Evolutionary conservation across 225 moss, liverwort and hornwort genomes (phyloP), one percentile per base, ranked within the genome.

Genomic region (Pseudisothecium myosuroides): DNA sequence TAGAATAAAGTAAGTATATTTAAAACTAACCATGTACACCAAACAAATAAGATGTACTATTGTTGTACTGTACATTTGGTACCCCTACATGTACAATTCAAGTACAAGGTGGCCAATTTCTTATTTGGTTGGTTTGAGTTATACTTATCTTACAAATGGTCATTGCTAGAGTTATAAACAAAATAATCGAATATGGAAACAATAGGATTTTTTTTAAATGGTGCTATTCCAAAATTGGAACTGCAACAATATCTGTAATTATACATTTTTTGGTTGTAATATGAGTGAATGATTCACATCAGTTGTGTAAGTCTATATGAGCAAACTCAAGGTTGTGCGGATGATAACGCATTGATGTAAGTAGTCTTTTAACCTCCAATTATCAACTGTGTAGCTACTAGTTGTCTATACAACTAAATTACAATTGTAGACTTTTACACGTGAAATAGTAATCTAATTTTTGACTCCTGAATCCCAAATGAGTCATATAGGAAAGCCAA

Each of bases 341-440:
- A 69, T 39, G 24, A 69, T 39, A 67, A 12, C 22, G n/a, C 21
- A 69, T 71, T 5, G 14, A 41, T 71, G 5, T 24, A 41, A 71
- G 24, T 71, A 26, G 7, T 2, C 8, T 15, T 71, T 27, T 71
- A 27, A 15, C 8, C 5, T 41, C 0, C 1, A 0, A 0, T 26
- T 14, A 41, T 43, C 9, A 72, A 72, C 45, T 16, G 9, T 43
- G 5, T 27, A 9, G 9, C 9, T 43, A 43, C 27, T 43, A 9
- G 16, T 16, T 43, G 27, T 43, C 0, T 43, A 0, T 43, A 5
- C 5, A 28, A 43, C 5, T 17, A 45, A 43, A 43, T 10, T 45
- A 17, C 16, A 73, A 45, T 17, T 45, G 5, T 27, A 72, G 16
- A 16, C 16, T 72, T 43, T 27, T 43, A 27, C 16, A 43, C 5